phyloP scores from a whole-genome alignment of 2,329 filamentous ascomycete genomes.

The Eutypella sp. region DNA sequence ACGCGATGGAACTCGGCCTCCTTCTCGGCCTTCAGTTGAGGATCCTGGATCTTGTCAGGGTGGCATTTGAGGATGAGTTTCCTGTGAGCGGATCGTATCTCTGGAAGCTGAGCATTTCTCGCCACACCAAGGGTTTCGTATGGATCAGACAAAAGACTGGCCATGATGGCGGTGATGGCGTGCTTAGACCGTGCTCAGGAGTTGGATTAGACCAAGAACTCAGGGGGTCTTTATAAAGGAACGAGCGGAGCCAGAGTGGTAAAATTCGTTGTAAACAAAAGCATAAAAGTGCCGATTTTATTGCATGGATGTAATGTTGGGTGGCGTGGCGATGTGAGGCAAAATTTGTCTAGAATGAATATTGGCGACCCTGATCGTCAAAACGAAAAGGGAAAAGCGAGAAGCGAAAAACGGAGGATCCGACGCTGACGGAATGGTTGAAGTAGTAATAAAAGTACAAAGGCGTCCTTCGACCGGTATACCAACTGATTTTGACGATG shows the following conservation, averaged over 20 bases:
- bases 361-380: neutral
- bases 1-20: constrained; percentile 87
- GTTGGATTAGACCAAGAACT: no score
- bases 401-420: no score
- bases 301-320: constrained; percentile 18
- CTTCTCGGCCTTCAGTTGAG: constrained; percentile 69
- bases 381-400: neutral
- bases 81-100: constrained; percentile 75
- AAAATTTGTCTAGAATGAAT: constrained; percentile 19
- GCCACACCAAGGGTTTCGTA: constrained; percentile 72
- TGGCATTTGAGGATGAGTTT: constrained; percentile 87
- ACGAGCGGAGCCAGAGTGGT: constrained; percentile 7
- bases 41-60: constrained; percentile 84
- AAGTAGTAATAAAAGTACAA: constrained; percentile 4
- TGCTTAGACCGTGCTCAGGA: constrained; percentile 1
- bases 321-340: constrained; percentile 20
- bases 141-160: constrained; percentile 62
- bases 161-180: constrained; percentile 33
- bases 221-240: constrained; percentile 5
- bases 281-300: constrained; percentile 20
- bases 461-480: neutral
- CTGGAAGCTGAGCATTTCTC: constrained; percentile 62
- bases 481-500: no score
- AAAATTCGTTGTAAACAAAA: constrained; percentile 17
- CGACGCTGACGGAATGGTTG: no score